Base-by-base conservation (phyloP, 345 rosid species). In the Arabidopsis arenosa region DNA sequence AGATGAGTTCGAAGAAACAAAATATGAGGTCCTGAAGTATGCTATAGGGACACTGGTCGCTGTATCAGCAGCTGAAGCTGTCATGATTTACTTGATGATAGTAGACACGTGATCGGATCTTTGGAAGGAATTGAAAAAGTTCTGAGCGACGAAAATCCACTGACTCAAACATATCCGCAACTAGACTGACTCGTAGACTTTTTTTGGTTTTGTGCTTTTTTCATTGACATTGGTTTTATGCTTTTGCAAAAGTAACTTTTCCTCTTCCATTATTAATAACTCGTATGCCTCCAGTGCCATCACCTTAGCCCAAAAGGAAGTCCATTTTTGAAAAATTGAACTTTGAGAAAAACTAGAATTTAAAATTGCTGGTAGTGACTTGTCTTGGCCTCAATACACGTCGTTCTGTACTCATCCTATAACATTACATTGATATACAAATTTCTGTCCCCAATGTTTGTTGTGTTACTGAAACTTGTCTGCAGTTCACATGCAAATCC, bases 351-450 rank as follows among this genome's bases (percentile, higher is more conserved):
- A 35, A 35, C 1, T 35, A 35, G 39, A 35, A 35, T 35, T 7
- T 35, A 35, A 35, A 7, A 35, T 35, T 35, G 7, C 39, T 35
- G 39, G 39, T 35, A 35, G 39, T 35, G 39, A 35, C 53, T 63
- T 51, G 43, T 63, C 43, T 53, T 44, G 36, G 63, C 17, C 32
- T 39, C 41, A 10, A 62, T 43, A 30, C 44, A 17, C 37, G 59
- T 32, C 33, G 47, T 17, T 9, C 7, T 61, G 68, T 63, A 73
- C 33, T 52, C 76, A 39, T 39, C 17, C 9, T 63, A 69, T 63
- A 73, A 53, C 63, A 73, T 63, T 52, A 73, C 62, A 63, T 23
- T 60, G 59, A 36, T 57, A 5, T 5, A 35, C 39, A 33, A 33
- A 30, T 30, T 30, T 30, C 33, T 30, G 33, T 30, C 33, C 33